phyloP scores from a whole-genome alignment of 2,329 filamentous ascomycete species.

The Microthyrium microscopicum region DNA sequence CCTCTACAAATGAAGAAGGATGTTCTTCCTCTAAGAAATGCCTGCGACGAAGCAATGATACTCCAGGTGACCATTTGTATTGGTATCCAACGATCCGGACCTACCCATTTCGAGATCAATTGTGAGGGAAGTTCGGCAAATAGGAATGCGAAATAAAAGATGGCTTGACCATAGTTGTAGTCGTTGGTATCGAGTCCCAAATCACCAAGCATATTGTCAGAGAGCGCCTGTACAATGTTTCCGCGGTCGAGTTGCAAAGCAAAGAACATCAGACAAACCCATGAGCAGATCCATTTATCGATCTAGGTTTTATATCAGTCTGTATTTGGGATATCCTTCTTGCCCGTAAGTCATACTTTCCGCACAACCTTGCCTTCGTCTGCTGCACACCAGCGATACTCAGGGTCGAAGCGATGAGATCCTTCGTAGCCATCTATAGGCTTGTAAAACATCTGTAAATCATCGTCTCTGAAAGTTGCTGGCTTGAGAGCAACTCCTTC shows the following conservation, averaged over 20 bases:
- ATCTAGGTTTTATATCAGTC: conserved; percentile 16
- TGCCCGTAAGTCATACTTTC: conserved; percentile 28
- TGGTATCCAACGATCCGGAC: conserved; percentile 14
- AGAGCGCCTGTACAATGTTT: conserved; percentile 43
- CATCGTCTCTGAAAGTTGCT: neutral
- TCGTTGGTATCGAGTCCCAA: conserved; percentile 31
- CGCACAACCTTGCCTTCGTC: conserved; percentile 40
- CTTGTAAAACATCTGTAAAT: conserved; percentile 21
- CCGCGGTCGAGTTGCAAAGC: conserved; percentile 47
- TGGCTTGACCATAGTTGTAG: conserved; percentile 23
- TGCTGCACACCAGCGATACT: conserved; percentile 36
- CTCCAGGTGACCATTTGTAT: conserved; percentile 17
- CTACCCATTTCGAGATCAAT: conserved; percentile 14
- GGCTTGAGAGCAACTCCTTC: neutral
- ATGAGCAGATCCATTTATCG: conserved; percentile 25
- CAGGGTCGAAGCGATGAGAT: conserved; percentile 40
- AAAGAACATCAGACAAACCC: conserved; percentile 43
- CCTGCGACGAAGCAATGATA: conserved; percentile 13
- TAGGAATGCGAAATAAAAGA: conserved; percentile 9
- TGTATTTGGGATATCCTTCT: neutral
- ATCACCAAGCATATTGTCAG: conserved; percentile 44
- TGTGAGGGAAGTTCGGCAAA: conserved; percentile 21
- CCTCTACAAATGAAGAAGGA: conserved; percentile 12
- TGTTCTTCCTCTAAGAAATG: conserved; percentile 12
- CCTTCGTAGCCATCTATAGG: conserved; percentile 43